Evolutionary conservation across 768 basidiomycete species (phyloP).

Genomic region (Ramaria sp.): DNA sequence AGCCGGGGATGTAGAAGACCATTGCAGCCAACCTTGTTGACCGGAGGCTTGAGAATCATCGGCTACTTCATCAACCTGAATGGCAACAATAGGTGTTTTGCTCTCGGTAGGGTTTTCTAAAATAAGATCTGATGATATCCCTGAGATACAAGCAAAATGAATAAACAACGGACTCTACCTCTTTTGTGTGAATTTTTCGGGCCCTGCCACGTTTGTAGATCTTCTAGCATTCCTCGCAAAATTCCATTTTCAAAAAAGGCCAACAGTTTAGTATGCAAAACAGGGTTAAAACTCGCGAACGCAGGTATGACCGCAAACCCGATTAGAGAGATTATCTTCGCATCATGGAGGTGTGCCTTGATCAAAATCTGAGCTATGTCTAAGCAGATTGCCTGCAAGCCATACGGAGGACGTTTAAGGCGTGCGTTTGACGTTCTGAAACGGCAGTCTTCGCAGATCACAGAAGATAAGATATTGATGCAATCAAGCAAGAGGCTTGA

Average conservation of each 20-base stretch:
- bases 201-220: slow-evolving; percentile 25
- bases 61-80: slow-evolving; percentile 14
- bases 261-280: slow-evolving; percentile 54
- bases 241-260: slow-evolving; percentile 58
- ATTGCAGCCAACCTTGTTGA: slow-evolving; percentile 15
- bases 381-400: slow-evolving; percentile 60
- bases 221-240: slow-evolving; percentile 41
- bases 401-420: slow-evolving; percentile 58
- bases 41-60: slow-evolving; percentile 6
- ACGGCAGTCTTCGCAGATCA: slow-evolving; percentile 64
- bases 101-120: slow-evolving; percentile 22
- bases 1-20: slow-evolving; percentile 13
- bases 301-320: slow-evolving; percentile 65
- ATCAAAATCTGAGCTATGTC: slow-evolving; percentile 64
- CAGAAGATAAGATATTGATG: slow-evolving; percentile 47
- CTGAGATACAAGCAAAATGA: neutral
- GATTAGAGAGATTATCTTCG: slow-evolving; percentile 44
- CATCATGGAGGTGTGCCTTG: slow-evolving; percentile 39
- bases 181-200: neutral
- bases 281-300: slow-evolving; percentile 51
- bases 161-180: neutral
- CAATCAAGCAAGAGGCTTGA: slow-evolving; percentile 50
- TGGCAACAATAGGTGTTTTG: slow-evolving; percentile 15
- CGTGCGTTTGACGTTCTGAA: slow-evolving; percentile 48
- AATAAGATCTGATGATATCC: slow-evolving; percentile 8